phyloP scores from a whole-genome alignment of 1,139 yeast genomes.

The Candida sp. region DNA sequence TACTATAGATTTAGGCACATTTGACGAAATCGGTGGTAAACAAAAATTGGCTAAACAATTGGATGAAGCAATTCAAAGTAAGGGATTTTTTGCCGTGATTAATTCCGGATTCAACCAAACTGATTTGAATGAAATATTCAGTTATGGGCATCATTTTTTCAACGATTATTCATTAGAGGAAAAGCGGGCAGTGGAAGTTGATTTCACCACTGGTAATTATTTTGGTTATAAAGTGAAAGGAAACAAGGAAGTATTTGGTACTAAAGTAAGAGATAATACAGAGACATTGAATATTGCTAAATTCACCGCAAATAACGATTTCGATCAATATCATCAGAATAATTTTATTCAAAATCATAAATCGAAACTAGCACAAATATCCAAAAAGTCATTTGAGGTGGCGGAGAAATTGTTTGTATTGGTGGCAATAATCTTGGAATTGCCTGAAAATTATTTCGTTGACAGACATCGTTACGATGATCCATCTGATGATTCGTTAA shows the following conservation, averaged over 20 bases:
- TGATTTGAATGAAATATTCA: constrained; percentile 22
- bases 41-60: constrained; percentile 22
- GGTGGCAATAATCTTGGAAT: constrained; percentile 29
- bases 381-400: constrained; percentile 20
- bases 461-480: constrained; percentile 25
- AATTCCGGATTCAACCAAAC: constrained; percentile 23
- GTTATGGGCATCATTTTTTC: constrained; percentile 26
- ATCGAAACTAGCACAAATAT: constrained; percentile 16
- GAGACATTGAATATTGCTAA: constrained; percentile 33
- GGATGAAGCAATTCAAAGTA: constrained; percentile 21
- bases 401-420: constrained; percentile 21
- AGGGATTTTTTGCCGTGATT: constrained; percentile 31
- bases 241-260: constrained; percentile 23
- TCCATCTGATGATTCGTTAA: constrained; percentile 28
- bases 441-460: constrained; percentile 28
- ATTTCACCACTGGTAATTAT: constrained; percentile 27
- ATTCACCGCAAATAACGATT: constrained; percentile 20
- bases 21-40: constrained; percentile 25
- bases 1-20: constrained; percentile 21
- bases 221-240: constrained; percentile 28
- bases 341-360: constrained; percentile 18
- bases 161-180: constrained; percentile 22
- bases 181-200: constrained; percentile 20
- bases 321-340: constrained; percentile 20
- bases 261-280: constrained; percentile 25